These are phyloP conservation scores for Aegle marmelos DNA, from an alignment of 345 rosid species.

Conservation along the genomic window DNA sequence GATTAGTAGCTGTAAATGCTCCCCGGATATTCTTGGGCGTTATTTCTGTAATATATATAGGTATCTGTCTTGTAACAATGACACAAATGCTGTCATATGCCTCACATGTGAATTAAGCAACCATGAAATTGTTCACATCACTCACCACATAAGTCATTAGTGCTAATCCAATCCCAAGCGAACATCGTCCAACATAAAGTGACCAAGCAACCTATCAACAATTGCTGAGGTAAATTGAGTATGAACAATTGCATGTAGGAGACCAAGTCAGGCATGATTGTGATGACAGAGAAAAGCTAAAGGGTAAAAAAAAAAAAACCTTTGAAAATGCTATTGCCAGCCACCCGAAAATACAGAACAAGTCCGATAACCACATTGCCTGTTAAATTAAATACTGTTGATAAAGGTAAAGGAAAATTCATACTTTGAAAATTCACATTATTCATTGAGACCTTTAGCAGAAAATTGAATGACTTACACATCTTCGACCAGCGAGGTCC, in stretches of 20 bases:
- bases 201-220: conserved; percentile 26
- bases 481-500: conserved; percentile 35
- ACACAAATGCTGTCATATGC: not conserved
- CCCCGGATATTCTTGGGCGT: conserved; percentile 30
- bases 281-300: not conserved
- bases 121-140: not conserved
- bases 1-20: conserved; percentile 8
- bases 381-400: conserved; percentile 15
- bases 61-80: conserved; percentile 8
- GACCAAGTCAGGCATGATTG: not conserved
- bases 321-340: conserved; percentile 44
- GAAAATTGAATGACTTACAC: conserved; percentile 17
- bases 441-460: not conserved
- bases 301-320: conserved; percentile 18
- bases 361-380: conserved; percentile 60
- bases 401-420: not conserved
- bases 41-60: conserved; percentile 27
- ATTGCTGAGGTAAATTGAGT: not conserved
- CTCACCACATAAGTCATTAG: conserved; percentile 37
- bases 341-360: conserved; percentile 51
- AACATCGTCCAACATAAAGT: conserved; percentile 37
- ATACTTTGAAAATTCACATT: not conserved
- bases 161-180: conserved; percentile 32
- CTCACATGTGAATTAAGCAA: not conserved
- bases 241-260: not conserved